A percentile compares a stretch with the other conserved stretches of the same genome.
These are phyloP conservation scores for Tetrastigma voinierianum DNA, from an alignment of 164 flowering plant species.

Conservation along the genomic window DNA sequence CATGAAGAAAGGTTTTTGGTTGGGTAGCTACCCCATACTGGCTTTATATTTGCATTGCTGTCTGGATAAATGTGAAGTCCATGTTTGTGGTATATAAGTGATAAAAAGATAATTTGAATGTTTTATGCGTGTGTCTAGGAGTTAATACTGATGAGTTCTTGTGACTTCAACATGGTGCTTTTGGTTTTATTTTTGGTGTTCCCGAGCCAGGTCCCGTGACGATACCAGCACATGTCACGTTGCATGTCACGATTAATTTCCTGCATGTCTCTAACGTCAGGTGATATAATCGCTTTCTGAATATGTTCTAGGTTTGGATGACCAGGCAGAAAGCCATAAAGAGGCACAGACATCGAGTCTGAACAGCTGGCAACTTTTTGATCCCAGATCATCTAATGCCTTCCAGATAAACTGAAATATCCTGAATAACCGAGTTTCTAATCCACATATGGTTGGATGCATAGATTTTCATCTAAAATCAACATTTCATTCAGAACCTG, in stretches of 20 bases:
- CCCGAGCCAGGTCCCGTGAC: too few relatives aligned
- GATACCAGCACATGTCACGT: too few relatives aligned
- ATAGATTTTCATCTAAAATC: conserved; percentile 23
- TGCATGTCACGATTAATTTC: conserved; percentile 1
- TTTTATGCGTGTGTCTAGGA: too few relatives aligned
- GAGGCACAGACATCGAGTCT: conserved; percentile 60
- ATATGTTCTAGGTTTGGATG: conserved; percentile 67
- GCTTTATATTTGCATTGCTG: too few relatives aligned
- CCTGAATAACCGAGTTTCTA: conserved; percentile 13
- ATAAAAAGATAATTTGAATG: too few relatives aligned
- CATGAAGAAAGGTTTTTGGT: too few relatives aligned
- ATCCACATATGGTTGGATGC: conserved; percentile 5
- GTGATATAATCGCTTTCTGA: conserved; percentile 50
- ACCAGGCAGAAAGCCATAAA: conserved; percentile 57
- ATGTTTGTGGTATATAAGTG: too few relatives aligned
- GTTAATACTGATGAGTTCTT: too few relatives aligned
- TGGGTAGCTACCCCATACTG: too few relatives aligned
- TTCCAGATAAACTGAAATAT: conserved; percentile 24
- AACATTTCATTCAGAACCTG: conserved; percentile 18
- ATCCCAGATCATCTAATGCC: conserved; percentile 27
- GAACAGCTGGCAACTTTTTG: conserved; percentile 61
- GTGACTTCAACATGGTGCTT: too few relatives aligned
- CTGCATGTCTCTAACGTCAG: conserved; percentile 32
- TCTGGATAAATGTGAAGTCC: too few relatives aligned
- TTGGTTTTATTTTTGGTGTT: too few relatives aligned